Base-by-base conservation (phyloP, 768 basidiomycete species). In the Lactarius trivialis region DNA sequence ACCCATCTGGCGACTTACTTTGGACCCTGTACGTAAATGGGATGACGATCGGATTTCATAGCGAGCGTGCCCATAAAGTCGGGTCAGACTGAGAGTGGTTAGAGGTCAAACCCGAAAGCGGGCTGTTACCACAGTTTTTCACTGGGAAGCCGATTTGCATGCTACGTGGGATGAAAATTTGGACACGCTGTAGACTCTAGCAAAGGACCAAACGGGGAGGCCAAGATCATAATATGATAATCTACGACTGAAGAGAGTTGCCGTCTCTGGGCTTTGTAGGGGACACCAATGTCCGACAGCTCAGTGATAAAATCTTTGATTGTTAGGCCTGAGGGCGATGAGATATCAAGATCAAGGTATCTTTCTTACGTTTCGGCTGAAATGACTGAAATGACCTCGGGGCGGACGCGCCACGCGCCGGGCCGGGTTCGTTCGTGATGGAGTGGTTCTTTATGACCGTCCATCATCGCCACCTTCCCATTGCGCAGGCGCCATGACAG, bases 51-150 rank as follows among this genome's bases (percentile, higher is more conserved):
- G 30, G 30, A 30, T 30, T 93, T 94, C 72, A 98, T 87, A 0
- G 93, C 93, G 7, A 94, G 76, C 3, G 91, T 94, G 2, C n/a
- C n/a, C n/a, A n/a, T n/a, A n/a, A n/a, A n/a, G n/a, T 96, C 93
- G 1, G 94, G 95, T 6, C 94, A 89, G 24, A 88, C 93, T 94
- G 53, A 17, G 51, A 6, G 15, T 21, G 26, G 4, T 49, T 37
- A 65, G 32, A 21, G 32, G 21, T 4, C 28, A 32, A 19, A 1
- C 49, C 12, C 7, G 17, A 36, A 11, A 53, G 12, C 0, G 15
- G 54, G 24, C 26, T 26, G 43, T 67, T 52, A 80, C 83, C 79
- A 65, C 83, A 83, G 58, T 77, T 79, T 57, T 77, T 75, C 63
- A 81, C 81, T 80, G 0, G 49, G 15, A 0, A 26, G 28, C 36